phyloP scores from a whole-genome alignment of 768 basidiomycete species.

The Termitomyces sp. region DNA sequence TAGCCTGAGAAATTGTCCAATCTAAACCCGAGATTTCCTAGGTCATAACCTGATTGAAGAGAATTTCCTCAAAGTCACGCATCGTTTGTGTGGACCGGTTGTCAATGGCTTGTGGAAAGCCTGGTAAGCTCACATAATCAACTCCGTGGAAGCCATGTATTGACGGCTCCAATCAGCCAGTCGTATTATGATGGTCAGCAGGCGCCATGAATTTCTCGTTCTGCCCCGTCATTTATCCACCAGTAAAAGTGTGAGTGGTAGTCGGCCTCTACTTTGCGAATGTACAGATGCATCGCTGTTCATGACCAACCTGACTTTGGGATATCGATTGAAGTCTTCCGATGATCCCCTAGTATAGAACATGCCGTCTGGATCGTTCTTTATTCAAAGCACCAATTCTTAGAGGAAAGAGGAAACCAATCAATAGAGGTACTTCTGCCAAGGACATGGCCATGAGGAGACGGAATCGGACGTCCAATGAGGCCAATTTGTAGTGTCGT shows the following conservation, averaged over 20 bases:
- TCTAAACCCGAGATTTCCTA: slow-evolving; percentile 22
- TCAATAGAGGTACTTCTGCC: slow-evolving; percentile 26
- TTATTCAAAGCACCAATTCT: neutral
- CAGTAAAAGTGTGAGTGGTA: neutral
- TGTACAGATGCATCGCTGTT: slow-evolving; percentile 21
- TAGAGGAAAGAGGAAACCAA: slow-evolving; percentile 6
- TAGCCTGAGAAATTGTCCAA: slow-evolving; percentile 1
- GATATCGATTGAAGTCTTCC: slow-evolving; percentile 27
- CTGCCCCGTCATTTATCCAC: slow-evolving; percentile 12
- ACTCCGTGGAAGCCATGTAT: slow-evolving; percentile 26
- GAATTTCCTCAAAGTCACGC: slow-evolving; percentile 20
- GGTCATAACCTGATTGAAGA: slow-evolving; percentile 21
- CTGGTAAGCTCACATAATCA: slow-evolving; percentile 24
- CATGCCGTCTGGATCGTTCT: slow-evolving; percentile 19
- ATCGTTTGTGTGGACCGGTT: slow-evolving; percentile 23
- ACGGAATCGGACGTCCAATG: slow-evolving; percentile 17
- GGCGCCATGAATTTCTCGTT: slow-evolving; percentile 27
- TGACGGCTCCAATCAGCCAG: slow-evolving; percentile 24
- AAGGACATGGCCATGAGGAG: slow-evolving; percentile 21
- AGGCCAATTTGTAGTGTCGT: slow-evolving; percentile 23
- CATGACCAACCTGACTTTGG: slow-evolving; percentile 27
- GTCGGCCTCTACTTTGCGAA: slow-evolving; percentile 16
- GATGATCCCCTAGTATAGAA: slow-evolving; percentile 26
- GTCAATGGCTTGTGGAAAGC: slow-evolving; percentile 23
- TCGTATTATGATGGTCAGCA: slow-evolving; percentile 27